Base-by-base conservation (phyloP, 257 asterid species). In the Ligustrum vulgare region DNA sequence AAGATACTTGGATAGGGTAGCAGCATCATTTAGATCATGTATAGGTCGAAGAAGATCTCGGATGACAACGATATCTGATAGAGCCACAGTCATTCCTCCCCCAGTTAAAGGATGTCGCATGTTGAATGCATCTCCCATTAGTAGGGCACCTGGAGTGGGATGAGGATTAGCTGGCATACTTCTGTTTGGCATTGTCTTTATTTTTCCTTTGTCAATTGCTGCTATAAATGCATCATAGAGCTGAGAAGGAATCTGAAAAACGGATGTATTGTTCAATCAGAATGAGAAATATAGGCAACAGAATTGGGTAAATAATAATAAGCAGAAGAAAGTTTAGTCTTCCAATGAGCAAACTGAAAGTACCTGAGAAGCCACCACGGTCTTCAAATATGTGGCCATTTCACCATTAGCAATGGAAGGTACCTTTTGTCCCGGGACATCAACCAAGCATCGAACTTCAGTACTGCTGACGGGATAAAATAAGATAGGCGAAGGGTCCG, bases 31-130 rank as follows among this genome's bases (percentile, higher is more conserved):
- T 13, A 83, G 67, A 49, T 80, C 45, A 1, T 68, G 75, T n/a
- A 83, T 18, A 16, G 78, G 82, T 41, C 80, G 71, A 0, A 83
- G 76, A 33, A 80, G 85, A 80, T 80, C 81, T 1, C 82, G 81
- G 66, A 83, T 77, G 0, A 80, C 58, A 32, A 80, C 84, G 28
- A 83, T 63, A 37, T 83, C 87, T 15, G 81, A 75, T n/a, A 83
- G 72, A 47, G 82, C 84, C 32, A 83, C 87, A 12, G 85, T 83
- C 87, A 83, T 83, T 78, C 87, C 87, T 22, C 85, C 87, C 18
- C 87, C 87, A 0, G 87, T 83, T 67, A 80, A 63, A 71, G 87
- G 85, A 25, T 83, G 85, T 28, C 87, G 78, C 85, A 83, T 80
- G 75, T 83, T 83, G 79, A 83, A 80, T 16, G 87, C 87, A 31